Evolutionary conservation across 805 yeast species (phyloP).

Genomic region (Saccharomycopsis amapae): DNA sequence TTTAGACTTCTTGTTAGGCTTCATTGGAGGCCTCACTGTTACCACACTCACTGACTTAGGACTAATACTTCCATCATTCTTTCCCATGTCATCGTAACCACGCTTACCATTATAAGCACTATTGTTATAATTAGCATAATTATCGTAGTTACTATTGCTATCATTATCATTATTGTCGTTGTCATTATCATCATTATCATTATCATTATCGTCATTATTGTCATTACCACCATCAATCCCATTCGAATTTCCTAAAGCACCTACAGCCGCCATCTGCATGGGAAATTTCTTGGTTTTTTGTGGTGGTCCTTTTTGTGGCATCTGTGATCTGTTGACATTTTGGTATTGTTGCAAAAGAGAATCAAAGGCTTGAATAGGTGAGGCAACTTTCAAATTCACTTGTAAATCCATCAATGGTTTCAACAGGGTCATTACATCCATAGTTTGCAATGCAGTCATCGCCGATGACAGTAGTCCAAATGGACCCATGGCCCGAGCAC

Average conservation of each 20-base stretch:
- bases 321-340: too few species aligned
- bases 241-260: not conserved
- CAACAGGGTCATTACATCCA: conserved; percentile 17
- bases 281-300: too few species aligned
- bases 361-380: conserved; percentile 13
- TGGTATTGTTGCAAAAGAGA: conserved; percentile 4
- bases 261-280: not conserved
- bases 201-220: not conserved
- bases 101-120: too few species aligned
- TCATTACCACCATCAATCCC: not conserved
- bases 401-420: conserved; percentile 16
- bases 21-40: too few species aligned
- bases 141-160: too few species aligned
- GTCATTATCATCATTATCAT: not conserved
- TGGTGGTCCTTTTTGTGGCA: not conserved
- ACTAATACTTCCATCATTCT: conserved; percentile 28
- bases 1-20: too few species aligned
- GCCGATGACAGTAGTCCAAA: not conserved
- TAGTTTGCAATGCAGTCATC: not conserved
- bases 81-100: too few species aligned
- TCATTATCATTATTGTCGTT: not conserved
- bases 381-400: conserved; percentile 3
- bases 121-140: not conserved
- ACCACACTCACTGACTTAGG: not conserved
- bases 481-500: too few species aligned